Percentiles rank a stretch among this genome's conserved stretches.
phyloP scores from a whole-genome alignment of 345 rosid species.

The Toxicodendron radicans region DNA sequence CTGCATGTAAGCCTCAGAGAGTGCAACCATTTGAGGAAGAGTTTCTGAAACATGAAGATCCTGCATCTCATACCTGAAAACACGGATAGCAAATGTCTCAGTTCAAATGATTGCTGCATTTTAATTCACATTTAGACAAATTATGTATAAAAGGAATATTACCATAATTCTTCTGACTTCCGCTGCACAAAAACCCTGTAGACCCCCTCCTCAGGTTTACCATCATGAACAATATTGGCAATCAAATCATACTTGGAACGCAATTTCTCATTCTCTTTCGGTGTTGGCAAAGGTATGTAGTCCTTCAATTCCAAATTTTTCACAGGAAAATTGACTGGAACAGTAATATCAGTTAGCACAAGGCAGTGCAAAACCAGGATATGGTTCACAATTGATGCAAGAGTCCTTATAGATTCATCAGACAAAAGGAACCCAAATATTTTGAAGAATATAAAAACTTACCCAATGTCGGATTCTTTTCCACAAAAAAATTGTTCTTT shows the following conservation, averaged over 20 bases:
- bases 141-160: conserved; percentile 12
- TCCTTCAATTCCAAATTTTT: conserved; percentile 91
- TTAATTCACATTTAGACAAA: not conserved
- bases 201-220: conserved; percentile 89
- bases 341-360: conserved; percentile 7
- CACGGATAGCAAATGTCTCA: not conserved
- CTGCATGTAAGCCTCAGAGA: conserved; percentile 96
- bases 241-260: conserved; percentile 87
- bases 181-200: conserved; percentile 97
- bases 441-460: conserved; percentile 18
- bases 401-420: not conserved
- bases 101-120: not conserved
- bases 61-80: conserved; percentile 96
- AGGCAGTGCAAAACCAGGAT: not conserved
- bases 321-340: conserved; percentile 94
- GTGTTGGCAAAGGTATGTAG: conserved; percentile 80
- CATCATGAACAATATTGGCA: conserved; percentile 95
- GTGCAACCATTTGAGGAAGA: conserved; percentile 96
- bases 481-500: conserved; percentile 88
- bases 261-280: conserved; percentile 55
- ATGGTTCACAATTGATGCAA: not conserved
- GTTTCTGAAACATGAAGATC: conserved; percentile 95
- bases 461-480: conserved; percentile 96
- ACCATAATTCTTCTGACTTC: conserved; percentile 94
- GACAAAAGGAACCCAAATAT: not conserved